Percentiles rank a stretch among this genome's conserved stretches.
phyloP scores from a whole-genome alignment of 2,329 filamentous ascomycete genomes.

The Cadophora gregata region DNA sequence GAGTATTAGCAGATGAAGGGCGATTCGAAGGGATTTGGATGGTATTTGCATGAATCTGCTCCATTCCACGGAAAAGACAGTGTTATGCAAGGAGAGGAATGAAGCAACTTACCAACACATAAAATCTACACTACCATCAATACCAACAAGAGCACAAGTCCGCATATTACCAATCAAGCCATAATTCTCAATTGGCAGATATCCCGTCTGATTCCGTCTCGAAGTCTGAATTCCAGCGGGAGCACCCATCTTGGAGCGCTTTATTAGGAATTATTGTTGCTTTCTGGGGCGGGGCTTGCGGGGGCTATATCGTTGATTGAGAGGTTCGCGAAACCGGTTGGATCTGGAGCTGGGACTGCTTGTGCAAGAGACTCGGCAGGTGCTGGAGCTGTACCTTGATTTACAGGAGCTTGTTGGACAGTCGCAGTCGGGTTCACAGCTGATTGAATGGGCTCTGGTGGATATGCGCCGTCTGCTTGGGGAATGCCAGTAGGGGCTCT shows the following conservation, averaged over 20 bases:
- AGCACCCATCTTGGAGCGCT: constrained; percentile 28
- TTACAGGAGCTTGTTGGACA: neutral
- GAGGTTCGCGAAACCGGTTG: neutral
- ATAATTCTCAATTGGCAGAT: constrained; percentile 70
- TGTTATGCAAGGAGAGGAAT: neutral
- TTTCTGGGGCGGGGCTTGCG: neutral
- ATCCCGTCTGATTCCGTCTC: constrained; percentile 38
- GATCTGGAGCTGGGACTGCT: constrained; percentile 8
- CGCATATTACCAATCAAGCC: constrained; percentile 83
- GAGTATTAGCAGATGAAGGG: neutral
- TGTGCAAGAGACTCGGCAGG: neutral
- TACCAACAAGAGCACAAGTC: constrained; percentile 76
- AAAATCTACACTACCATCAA: constrained; percentile 75
- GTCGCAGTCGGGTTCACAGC: neutral
- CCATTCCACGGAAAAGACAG: too few species aligned
- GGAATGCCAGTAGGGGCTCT: neutral
- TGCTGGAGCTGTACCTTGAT: constrained; percentile 8
- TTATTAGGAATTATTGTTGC: constrained; percentile 7
- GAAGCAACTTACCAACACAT: constrained; percentile 71
- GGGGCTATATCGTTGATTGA: neutral
- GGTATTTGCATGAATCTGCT: neutral
- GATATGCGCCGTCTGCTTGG: neutral
- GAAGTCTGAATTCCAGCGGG: constrained; percentile 29
- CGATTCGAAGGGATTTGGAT: neutral
- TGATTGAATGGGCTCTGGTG: neutral